Conservation (phyloP, 2,329 filamentous ascomycete species). For the Stemphylium beticola region DNA sequence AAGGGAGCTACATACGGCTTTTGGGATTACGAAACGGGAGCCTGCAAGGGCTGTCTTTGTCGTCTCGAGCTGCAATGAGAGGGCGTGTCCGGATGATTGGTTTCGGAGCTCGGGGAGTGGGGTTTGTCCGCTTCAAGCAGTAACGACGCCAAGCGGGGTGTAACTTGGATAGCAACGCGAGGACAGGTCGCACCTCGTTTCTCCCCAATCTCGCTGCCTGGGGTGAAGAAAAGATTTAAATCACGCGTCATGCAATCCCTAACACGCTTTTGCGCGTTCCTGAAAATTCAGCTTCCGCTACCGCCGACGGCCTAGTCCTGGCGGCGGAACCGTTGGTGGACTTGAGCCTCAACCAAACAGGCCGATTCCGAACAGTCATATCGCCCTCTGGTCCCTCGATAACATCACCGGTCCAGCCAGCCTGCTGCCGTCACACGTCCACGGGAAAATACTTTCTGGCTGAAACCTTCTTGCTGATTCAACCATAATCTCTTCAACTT, state of each 20-base stretch:
- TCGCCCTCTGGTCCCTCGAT: background rate
- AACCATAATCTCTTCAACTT: background rate
- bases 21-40: too few relatives aligned
- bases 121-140: conserved; percentile 16
- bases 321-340: conserved; percentile 12
- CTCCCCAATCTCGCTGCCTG: background rate
- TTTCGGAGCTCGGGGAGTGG: conserved; percentile 16
- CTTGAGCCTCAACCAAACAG: conserved; percentile 4
- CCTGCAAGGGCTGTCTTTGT: background rate
- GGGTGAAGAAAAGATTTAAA: conserved; percentile 1
- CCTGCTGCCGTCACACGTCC: background rate
- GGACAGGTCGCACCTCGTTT: background rate
- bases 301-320: conserved; percentile 5
- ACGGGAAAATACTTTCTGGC: background rate
- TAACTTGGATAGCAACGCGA: conserved; percentile 4
- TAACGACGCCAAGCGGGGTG: conserved; percentile 10
- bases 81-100: conserved; percentile 12
- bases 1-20: background rate
- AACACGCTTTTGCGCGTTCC: conserved; percentile 10
- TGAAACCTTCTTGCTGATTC: background rate
- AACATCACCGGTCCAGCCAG: conserved; percentile 2
- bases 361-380: conserved; percentile 11
- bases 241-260: conserved; percentile 5
- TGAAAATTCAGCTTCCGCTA: conserved; percentile 15
- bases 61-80: conserved; percentile 1